Evolutionary conservation across 768 basidiomycete genomes (phyloP), one percentile per base, ranked within the genome.

Genomic region (Amylocystis lapponica): DNA sequence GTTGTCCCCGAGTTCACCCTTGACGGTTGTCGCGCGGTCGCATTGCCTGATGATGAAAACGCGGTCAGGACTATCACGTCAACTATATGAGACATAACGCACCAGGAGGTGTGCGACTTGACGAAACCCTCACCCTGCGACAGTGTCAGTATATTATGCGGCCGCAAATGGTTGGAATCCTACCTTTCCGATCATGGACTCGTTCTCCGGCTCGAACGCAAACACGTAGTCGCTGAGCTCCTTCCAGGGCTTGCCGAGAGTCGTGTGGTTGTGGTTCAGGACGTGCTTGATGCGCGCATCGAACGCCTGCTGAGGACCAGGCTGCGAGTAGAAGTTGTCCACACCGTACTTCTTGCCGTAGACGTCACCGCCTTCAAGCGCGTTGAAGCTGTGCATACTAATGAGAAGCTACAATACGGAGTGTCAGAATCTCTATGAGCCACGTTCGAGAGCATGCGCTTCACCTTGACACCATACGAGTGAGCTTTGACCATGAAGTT

Each of bases 401-500:
- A 52, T 54, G 12, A 55, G 31, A 4, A 54, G 41, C 50, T 53
- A 36, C n/a, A 19, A 19, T 10, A 39, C 9, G 3, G 6, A 6
- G 23, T 12, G 22, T 27, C 16, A 27, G n/a, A 7, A 17, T 36
- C 12, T 17, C 22, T 3, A 27, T 27, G 38, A 27, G 5, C 12
- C 19, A 11, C 20, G 26, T 44, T 14, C 5, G 36, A 27, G 32
- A 27, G 14, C 21, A n/a, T n/a, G n/a, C n/a, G 16, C 12, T 40
- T 16, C 29, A 61, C 54, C 57, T 59, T 57, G 44, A 63, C 55
- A 42, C 66, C 66, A 35, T 61, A 56, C 2, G 50, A 46, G 23
- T 66, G 51, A 0, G 66, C 62, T 17, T 64, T 64, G 31, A 67
- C 47, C 67, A 70, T 70, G 38, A 70, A 54, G 25, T 63, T 62